These are phyloP conservation scores for Phytophthora pini DNA, from an alignment of 352 stramenopile genomes.

Conservation along the genomic window DNA sequence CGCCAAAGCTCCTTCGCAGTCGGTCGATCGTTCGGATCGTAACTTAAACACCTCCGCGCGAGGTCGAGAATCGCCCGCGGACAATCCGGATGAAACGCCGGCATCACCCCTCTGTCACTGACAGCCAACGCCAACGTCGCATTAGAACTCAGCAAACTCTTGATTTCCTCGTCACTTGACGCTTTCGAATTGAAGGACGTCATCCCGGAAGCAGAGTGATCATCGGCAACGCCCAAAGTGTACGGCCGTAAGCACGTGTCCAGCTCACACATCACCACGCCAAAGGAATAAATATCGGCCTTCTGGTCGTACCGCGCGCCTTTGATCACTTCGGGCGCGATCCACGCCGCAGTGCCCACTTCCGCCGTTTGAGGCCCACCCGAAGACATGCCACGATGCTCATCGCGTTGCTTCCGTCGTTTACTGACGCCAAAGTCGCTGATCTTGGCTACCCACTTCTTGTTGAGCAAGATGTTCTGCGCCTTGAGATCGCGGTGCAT, in stretches of 20 bases:
- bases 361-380: constrained; percentile 43
- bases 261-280: constrained; percentile 56
- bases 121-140: constrained; percentile 51
- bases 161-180: constrained; percentile 17
- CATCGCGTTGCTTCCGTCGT: constrained; percentile 26
- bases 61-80: constrained; percentile 39
- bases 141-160: constrained; percentile 42
- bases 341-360: constrained; percentile 65
- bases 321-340: constrained; percentile 60
- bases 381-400: constrained; percentile 20
- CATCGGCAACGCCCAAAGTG: constrained; percentile 26
- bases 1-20: constrained; percentile 59
- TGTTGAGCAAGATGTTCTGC: constrained; percentile 62
- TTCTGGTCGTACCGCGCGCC: constrained; percentile 53
- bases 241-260: constrained; percentile 60
- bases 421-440: constrained; percentile 70
- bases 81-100: constrained; percentile 47
- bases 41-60: constrained; percentile 50
- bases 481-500: constrained; percentile 71
- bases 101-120: constrained; percentile 45
- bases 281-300: constrained; percentile 69
- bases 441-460: constrained; percentile 55
- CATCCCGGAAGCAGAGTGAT: constrained; percentile 33
- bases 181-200: constrained; percentile 29
- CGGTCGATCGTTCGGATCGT: constrained; percentile 50